Conservation (phyloP, 2,329 filamentous ascomycete species). For the Bipolaris cookei region DNA sequence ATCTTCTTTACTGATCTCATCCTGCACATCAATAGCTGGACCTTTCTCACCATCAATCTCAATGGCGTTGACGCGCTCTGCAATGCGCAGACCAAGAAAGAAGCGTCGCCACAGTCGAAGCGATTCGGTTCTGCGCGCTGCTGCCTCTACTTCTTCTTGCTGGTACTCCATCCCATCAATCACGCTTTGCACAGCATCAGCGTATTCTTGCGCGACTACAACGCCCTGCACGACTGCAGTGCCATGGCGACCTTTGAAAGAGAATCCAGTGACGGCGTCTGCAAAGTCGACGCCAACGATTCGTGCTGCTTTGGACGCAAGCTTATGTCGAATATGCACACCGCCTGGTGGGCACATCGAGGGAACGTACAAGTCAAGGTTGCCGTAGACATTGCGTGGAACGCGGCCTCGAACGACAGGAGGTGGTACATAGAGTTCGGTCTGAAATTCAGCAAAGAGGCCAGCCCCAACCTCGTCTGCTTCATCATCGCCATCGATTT, state of each 20-base stretch:
- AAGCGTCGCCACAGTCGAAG: conserved; percentile 66
- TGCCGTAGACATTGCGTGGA: conserved; percentile 66
- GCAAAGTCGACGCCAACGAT: conserved; percentile 83
- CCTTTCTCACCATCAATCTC: conserved; percentile 45
- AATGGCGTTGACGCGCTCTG: conserved; percentile 71
- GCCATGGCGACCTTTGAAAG: conserved; percentile 83
- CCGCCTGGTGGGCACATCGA: conserved; percentile 68
- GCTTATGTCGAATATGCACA: conserved; percentile 61
- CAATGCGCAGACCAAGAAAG: conserved; percentile 69
- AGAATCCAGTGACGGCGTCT: conserved; percentile 87
- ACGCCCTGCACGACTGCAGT: conserved; percentile 82
- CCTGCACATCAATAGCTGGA: conserved; percentile 36
- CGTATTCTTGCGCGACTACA: conserved; percentile 74
- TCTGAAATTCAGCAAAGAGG: conserved; percentile 66
- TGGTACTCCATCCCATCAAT: conserved; percentile 72
- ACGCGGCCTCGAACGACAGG: conserved; percentile 76
- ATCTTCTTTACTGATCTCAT: conserved; percentile 39
- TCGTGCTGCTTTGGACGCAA: conserved; percentile 74
- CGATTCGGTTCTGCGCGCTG: conserved; percentile 57
- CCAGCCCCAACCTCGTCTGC: conserved; percentile 57
- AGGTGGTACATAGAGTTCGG: conserved; percentile 75
- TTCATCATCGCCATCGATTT: conserved; percentile 43
- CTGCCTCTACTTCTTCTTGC: conserved; percentile 67
- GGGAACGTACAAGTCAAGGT: conserved; percentile 68
- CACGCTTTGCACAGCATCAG: conserved; percentile 73